Evolutionary conservation across 1,139 yeast species (phyloP), one percentile per base, ranked within the genome.

Genomic region (Yamadazyma aaseri): DNA sequence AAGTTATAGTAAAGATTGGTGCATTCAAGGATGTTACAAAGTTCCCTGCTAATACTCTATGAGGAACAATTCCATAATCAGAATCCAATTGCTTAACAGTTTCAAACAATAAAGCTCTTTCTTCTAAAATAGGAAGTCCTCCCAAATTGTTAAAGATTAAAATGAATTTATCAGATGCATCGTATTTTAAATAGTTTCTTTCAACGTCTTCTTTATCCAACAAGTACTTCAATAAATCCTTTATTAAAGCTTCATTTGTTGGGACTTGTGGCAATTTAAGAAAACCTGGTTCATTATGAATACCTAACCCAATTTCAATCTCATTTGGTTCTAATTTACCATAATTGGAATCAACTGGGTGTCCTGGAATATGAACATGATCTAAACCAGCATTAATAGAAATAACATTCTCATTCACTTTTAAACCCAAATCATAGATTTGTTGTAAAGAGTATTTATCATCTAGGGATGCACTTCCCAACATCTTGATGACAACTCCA

Each of bases 251-350:
- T 25, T 65, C 70, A 35, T 68, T 61, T 2, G 63, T 50, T 8
- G 79, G 80, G 33, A 73, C 58, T 14, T 61, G 49, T 16, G 58
- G 54, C 23, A 62, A 37, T 36, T 63, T 65, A 27, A 57, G 49
- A 21, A 69, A 71, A 11, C 79, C 79, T 1, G 78, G 77, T 46
- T 73, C 79, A 41, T 73, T 73, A 47, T 73, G 79, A 35, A 73
- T 73, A 3, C 79, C 79, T 40, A 73, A 58, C 3, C 79, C 79
- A 31, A 73, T 58, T 38, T 73, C 79, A 29, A 67, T 59, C 37
- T 67, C 63, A 33, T 57, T 58, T 15, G 55, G 53, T 9, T 54
- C 62, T 36, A 65, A 47, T 36, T 61, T 58, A 6, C 69, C 67
- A 27, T 47, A 58, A 20, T 50, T 46, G 10, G 47, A 26, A 27